These are phyloP conservation scores for Microsporum canis DNA, from an alignment of 2,329 filamentous ascomycete genomes.

Conservation along the genomic window DNA sequence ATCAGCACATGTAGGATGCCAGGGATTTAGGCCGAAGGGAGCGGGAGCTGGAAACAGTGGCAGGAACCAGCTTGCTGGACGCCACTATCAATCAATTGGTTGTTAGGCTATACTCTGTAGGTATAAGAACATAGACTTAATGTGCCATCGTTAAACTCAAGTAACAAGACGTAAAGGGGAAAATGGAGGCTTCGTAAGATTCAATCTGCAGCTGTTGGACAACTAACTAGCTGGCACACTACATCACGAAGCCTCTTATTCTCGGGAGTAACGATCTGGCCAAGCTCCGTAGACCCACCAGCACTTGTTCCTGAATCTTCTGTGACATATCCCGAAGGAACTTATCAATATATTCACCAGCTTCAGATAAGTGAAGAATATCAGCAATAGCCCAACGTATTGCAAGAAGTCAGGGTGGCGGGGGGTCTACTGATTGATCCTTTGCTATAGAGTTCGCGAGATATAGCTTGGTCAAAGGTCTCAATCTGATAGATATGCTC, in stretches of 20 bases:
- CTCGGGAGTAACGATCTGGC: not conserved
- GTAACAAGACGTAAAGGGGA: too few relatives aligned
- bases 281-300: not conserved
- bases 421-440: constrained; percentile 19
- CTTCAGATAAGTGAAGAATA: constrained; percentile 1
- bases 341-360: not conserved
- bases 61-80: too few relatives aligned
- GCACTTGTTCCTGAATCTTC: not conserved
- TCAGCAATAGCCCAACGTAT: constrained; percentile 2
- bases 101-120: too few relatives aligned
- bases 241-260: not conserved
- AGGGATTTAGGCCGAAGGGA: too few relatives aligned
- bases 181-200: too few relatives aligned
- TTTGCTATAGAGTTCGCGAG: constrained; percentile 19
- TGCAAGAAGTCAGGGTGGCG: not conserved
- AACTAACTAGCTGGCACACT: not conserved
- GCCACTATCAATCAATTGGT: too few relatives aligned
- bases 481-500: constrained; percentile 19
- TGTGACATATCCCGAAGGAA: not conserved
- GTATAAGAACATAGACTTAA: too few relatives aligned
- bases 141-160: too few relatives aligned
- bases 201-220: too few relatives aligned
- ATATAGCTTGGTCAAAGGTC: constrained; percentile 12
- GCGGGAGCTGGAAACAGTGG: too few relatives aligned
- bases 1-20: too few relatives aligned